These are phyloP conservation scores for Claviceps spartinae DNA, from an alignment of 2,329 filamentous ascomycete genomes.

Conservation along the genomic window DNA sequence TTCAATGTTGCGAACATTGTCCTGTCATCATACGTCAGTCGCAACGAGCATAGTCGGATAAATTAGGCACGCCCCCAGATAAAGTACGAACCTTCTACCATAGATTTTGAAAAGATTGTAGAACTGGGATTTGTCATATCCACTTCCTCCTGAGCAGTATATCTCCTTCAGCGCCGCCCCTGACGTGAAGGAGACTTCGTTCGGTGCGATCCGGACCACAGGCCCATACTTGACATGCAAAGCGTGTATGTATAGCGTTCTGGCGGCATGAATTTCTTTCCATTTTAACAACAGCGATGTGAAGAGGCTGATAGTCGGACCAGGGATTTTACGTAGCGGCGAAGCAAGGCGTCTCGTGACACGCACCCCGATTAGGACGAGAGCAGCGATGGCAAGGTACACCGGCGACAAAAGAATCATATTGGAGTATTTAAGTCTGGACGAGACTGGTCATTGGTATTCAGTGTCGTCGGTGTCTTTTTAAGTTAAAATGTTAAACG, in stretches of 20 bases:
- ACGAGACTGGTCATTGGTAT: not conserved
- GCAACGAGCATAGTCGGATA: not conserved
- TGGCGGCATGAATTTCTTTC: constrained; percentile 39
- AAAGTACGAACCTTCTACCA: constrained; percentile 32
- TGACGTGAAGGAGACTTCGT: constrained; percentile 31
- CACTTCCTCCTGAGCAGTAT: constrained; percentile 47
- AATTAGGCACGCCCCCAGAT: not conserved
- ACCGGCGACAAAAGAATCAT: constrained; percentile 16
- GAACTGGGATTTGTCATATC: constrained; percentile 52
- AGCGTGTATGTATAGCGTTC: constrained; percentile 43
- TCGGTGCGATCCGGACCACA: constrained; percentile 31
- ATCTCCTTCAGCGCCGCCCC: constrained; percentile 27
- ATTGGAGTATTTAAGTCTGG: not conserved
- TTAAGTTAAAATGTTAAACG: not conserved
- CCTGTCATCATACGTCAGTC: constrained; percentile 15
- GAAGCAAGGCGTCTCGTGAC: constrained; percentile 18
- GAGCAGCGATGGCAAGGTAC: constrained; percentile 12
- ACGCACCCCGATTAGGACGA: constrained; percentile 13
- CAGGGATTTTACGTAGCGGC: constrained; percentile 29
- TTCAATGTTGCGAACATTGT: constrained; percentile 48
- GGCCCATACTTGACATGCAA: constrained; percentile 28
- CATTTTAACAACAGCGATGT: constrained; percentile 38
- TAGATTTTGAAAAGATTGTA: constrained; percentile 48
- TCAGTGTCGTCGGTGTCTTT: not conserved
- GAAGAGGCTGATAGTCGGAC: constrained; percentile 33